phyloP scores from a whole-genome alignment of 495 filamentous ascomycete genomes.

The Penicillium arizonense region DNA sequence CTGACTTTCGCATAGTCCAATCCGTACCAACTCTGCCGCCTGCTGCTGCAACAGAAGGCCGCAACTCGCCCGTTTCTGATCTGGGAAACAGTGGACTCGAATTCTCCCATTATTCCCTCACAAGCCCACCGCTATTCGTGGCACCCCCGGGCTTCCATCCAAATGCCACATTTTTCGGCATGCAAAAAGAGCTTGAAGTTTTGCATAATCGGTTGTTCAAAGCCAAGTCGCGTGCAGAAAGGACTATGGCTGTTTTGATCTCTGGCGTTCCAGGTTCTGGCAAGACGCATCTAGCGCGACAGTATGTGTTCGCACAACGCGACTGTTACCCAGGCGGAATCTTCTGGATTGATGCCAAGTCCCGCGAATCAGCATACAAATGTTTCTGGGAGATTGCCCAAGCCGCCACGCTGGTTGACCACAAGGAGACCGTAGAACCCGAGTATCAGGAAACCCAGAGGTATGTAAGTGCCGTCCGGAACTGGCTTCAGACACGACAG shows the following conservation, averaged over 20 bases:
- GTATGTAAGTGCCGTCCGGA: slow-evolving; percentile 60
- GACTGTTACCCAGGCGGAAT: slow-evolving; percentile 70
- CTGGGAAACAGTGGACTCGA: slow-evolving; percentile 21
- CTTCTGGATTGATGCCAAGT: slow-evolving; percentile 78
- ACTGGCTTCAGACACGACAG: slow-evolving; percentile 68
- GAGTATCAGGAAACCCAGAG: slow-evolving; percentile 44
- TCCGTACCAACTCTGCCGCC: slow-evolving; percentile 12
- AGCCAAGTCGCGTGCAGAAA: slow-evolving; percentile 56
- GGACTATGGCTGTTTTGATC: slow-evolving; percentile 68
- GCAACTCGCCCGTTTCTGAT: slow-evolving; percentile 25
- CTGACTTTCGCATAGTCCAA: slow-evolving; percentile 35
- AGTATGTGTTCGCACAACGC: slow-evolving; percentile 72
- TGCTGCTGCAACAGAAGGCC: slow-evolving; percentile 21
- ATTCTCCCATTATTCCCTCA: slow-evolving; percentile 21
- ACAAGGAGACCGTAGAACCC: slow-evolving; percentile 33
- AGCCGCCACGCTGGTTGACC: slow-evolving; percentile 53
- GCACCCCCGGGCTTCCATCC: slow-evolving; percentile 75
- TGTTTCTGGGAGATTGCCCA: slow-evolving; percentile 76
- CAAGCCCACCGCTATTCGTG: slow-evolving; percentile 50
- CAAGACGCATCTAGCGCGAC: slow-evolving; percentile 77
- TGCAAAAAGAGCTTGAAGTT: slow-evolving; percentile 65
- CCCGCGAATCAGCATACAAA: slow-evolving; percentile 58
- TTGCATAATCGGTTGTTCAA: slow-evolving; percentile 68
- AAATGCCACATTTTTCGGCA: slow-evolving; percentile 74
- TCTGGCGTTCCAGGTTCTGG: slow-evolving; percentile 74